Percentiles rank a stretch among this genome's conserved stretches.
Conservation (phyloP, 306 rosid genomes). For the Arachis hypogaea region DNA sequence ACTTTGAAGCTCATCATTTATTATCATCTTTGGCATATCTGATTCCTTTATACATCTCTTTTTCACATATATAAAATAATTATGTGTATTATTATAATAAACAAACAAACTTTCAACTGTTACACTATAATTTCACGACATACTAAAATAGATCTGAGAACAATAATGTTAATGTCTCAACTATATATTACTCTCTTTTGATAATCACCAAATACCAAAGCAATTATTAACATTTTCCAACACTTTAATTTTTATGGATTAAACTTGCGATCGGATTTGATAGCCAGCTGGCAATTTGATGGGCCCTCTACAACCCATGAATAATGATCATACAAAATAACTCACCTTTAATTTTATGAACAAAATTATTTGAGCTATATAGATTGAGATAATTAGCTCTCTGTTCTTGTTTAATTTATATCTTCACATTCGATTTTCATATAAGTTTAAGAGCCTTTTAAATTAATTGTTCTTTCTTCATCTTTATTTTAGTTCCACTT, state of each 20-base stretch:
- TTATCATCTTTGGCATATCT: slow-evolving; percentile 8
- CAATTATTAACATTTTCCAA: background rate
- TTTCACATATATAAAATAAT: background rate
- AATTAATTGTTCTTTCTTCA: background rate
- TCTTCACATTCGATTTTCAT: background rate
- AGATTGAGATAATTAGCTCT: background rate
- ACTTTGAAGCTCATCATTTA: background rate
- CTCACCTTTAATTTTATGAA: background rate
- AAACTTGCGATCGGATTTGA: slow-evolving; percentile 2
- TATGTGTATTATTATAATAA: background rate
- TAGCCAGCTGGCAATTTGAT: slow-evolving; percentile 29
- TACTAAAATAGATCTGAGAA: background rate
- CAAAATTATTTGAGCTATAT: slow-evolving; percentile 20
- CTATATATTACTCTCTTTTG: no score
- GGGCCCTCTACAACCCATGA: slow-evolving; percentile 32
- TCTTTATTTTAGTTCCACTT: slow-evolving; percentile 3
- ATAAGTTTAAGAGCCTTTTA: background rate
- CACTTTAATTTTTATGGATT: background rate
- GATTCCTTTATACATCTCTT: background rate
- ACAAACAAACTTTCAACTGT: background rate
- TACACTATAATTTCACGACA: background rate
- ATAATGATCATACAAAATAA: background rate
- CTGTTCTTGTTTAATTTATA: background rate
- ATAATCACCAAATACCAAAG: background rate
- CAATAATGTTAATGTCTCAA: background rate